phyloP scores from a whole-genome alignment of 768 basidiomycete species.

The Inosperma sp. region DNA sequence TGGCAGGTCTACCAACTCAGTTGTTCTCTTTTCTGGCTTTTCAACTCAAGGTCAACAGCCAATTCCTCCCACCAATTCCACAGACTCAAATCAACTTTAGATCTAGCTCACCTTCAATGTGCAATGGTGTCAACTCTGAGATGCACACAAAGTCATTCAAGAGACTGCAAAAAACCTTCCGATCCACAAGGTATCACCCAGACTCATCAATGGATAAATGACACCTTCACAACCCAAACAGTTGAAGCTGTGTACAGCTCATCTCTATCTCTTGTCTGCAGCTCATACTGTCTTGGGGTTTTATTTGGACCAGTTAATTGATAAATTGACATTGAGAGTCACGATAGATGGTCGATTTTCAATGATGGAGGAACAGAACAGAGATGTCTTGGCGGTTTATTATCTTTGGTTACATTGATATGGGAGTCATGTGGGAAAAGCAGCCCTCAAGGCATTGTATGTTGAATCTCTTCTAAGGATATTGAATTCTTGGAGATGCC shows the following conservation, averaged over 20 bases:
- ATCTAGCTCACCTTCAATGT: slow-evolving; percentile 29
- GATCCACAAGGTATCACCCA: slow-evolving; percentile 25
- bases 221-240: slow-evolving; percentile 26
- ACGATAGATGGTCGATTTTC: slow-evolving; percentile 31
- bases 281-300: slow-evolving; percentile 22
- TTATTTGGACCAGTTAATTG: slow-evolving; percentile 24
- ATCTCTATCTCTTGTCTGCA: slow-evolving; percentile 22
- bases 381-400: slow-evolving; percentile 28
- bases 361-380: slow-evolving; percentile 24
- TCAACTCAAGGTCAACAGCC: slow-evolving; percentile 13
- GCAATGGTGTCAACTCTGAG: slow-evolving; percentile 28
- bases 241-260: slow-evolving; percentile 25
- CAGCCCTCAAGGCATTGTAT: slow-evolving; percentile 23
- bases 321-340: slow-evolving; percentile 25
- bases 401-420: slow-evolving; percentile 28
- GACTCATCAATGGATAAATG: slow-evolving; percentile 27
- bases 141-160: slow-evolving; percentile 23
- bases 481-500: slow-evolving; percentile 29
- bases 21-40: slow-evolving; percentile 18
- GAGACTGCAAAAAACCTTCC: slow-evolving; percentile 18
- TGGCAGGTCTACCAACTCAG: slow-evolving; percentile 27
- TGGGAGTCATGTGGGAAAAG: no score
- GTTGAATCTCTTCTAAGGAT: slow-evolving; percentile 28
- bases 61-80: slow-evolving; percentile 23
- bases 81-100: slow-evolving; percentile 22